Conservation (phyloP, 257 asterid species). For the Ocimum tenuiflorum region DNA sequence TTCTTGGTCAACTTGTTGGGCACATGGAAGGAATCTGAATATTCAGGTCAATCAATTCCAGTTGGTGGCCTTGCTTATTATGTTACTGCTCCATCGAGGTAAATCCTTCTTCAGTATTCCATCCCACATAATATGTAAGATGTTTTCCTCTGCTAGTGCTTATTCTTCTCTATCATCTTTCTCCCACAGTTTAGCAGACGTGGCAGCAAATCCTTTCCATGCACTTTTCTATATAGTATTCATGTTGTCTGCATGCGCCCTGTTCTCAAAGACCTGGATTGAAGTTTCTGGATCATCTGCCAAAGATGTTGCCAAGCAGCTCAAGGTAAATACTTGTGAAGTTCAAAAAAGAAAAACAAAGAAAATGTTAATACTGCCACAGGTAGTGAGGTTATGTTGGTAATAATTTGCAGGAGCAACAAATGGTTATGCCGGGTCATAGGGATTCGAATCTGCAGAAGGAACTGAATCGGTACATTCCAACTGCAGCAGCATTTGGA, state of each 20-base stretch:
- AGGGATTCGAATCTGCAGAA: constrained; percentile 58
- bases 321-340: constrained; percentile 40
- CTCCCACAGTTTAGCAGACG: constrained; percentile 57
- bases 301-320: constrained; percentile 66
- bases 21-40: constrained; percentile 57
- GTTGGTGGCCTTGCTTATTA: constrained; percentile 70
- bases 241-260: constrained; percentile 68
- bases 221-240: constrained; percentile 55
- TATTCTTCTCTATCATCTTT: not conserved
- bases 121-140: not conserved
- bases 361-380: no score
- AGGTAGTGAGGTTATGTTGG: not conserved
- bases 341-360: no score
- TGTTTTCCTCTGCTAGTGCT: no score
- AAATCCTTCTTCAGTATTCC: not conserved
- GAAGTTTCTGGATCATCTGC: constrained; percentile 76
- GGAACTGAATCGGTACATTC: constrained; percentile 62
- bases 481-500: constrained; percentile 74
- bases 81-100: constrained; percentile 72
- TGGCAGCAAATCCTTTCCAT: constrained; percentile 63
- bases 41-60: constrained; percentile 59
- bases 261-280: constrained; percentile 69
- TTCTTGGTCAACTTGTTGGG: constrained; percentile 57
- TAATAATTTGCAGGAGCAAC: constrained; percentile 54
- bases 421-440: constrained; percentile 83